Base-by-base conservation (phyloP, 768 basidiomycete genomes). In the Mycena vulgaris region DNA sequence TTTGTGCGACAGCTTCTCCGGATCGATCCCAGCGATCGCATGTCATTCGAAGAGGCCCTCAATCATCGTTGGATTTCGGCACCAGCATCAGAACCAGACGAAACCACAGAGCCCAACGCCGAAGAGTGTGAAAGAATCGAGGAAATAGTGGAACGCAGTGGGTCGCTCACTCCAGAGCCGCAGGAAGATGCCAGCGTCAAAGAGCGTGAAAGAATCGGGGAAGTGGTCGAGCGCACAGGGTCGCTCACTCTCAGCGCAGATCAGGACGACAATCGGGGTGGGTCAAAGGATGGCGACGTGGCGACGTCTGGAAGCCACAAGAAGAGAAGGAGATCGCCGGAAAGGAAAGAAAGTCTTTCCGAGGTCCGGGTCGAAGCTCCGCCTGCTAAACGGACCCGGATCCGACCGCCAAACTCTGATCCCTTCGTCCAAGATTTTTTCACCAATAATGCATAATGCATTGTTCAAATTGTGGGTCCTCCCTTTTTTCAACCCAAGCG, bases 11-110 rank as follows among this genome's bases (percentile, higher is more conserved):
- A 52, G 30, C 51, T 52, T 21, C 51, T 52, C 28, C 30, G 51
- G 35, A 62, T 35, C 10, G 48, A 49, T 6, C 51, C 51, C 9
- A 16, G 31, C 5, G 21, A 2, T 28, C 63, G 63, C 21, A 64
- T 64, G 35, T 42, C 63, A 27, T 64, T 53, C 35, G n/a, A 64
- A 42, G 35, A 53, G 27, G 63, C 63, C 28, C 52, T 64, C 19
- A 25, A 52, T 11, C 33, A 64, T 7, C 37, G 49, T 42, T 64
- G 37, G 27, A 17, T 64, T 9, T 21, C 39, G 21, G 19, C 39
- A 10, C 4, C 62, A n/a, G 17, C 4, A 31, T 28, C 52, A 5
- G 9, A 30, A 31, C n/a, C 47, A 16, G 6, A 40, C 33, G 14
- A 10, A 40, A 40, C 17, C 30, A 21, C 7, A 2, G 59, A 17